Conservation (phyloP, 108 stramenopile species). For the Cyclotella distinguenda region DNA sequence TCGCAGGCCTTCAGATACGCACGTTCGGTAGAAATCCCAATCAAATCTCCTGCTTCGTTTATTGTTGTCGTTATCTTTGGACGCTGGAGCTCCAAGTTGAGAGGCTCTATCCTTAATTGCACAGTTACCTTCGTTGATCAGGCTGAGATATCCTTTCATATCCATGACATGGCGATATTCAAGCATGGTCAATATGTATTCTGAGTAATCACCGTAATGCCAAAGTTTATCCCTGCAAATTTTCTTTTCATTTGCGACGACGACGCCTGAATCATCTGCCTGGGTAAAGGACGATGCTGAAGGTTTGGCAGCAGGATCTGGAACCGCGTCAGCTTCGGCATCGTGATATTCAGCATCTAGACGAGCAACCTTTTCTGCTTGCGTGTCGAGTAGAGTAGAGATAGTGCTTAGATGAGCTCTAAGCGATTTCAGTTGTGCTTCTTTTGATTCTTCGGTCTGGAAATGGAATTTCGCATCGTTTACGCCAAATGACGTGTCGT, state of each 20-base stretch:
- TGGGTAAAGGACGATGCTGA: constrained; percentile 28
- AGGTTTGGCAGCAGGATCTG: constrained; percentile 39
- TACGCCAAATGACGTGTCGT: no score
- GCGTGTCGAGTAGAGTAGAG: constrained; percentile 51
- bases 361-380: constrained; percentile 70
- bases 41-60: constrained; percentile 81
- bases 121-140: constrained; percentile 86
- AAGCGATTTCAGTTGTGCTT: constrained; percentile 52
- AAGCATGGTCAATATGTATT: constrained; percentile 56
- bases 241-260: constrained; percentile 46
- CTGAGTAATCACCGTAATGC: constrained; percentile 65
- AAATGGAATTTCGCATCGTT: no score
- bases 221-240: constrained; percentile 65
- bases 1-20: constrained; percentile 78
- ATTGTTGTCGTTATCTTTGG: constrained; percentile 41
- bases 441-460: constrained; percentile 52
- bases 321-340: constrained; percentile 37
- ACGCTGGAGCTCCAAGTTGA: constrained; percentile 11
- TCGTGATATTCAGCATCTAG: constrained; percentile 46
- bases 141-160: constrained; percentile 68
- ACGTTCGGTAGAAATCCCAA: constrained; percentile 81
- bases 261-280: constrained; percentile 32
- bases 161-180: constrained; percentile 76
- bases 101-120: constrained; percentile 67
- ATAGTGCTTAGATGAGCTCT: constrained; percentile 61